Evolutionary conservation across 78 protist species (phyloP), one percentile per base, ranked within the genome.

Genomic region (Dictyostelium intermedium): DNA sequence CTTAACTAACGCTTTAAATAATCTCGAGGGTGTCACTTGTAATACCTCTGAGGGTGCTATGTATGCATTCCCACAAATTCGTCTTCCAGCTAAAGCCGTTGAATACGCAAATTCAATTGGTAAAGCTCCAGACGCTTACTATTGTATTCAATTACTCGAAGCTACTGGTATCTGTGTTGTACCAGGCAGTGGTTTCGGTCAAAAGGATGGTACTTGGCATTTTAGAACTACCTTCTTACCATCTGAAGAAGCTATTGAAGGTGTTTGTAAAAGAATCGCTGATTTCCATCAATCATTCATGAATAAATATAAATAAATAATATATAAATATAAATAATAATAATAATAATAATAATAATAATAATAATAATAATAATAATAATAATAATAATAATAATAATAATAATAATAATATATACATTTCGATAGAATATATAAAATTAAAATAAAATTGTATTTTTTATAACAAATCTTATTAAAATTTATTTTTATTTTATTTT

Each of bases 191-290:
- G 99, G 99, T 10, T 99, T 99, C 89, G 98, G 96, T 25, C 99
- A 99, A 91, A 39, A 14, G 35, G 97, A 87, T 8, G 99, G 99
- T 13, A 99, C 99, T 47, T 98, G 60, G 80, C 99, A 99, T 91
- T 98, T 99, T 95, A 96, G 99, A 45, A 97, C 98, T 20, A 98
- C 99, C 53, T 98, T 99, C 97, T 91, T 99, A 10, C 99, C 99
- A 2, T 95, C 96, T 5, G 99, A 99, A 92, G 97, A 98, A 45
- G 81, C 96, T 27, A 95, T 99, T 80, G 98, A 92, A 80, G 91
- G 43, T 13, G 98, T 99, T 32, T 69, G 96, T 30, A 91, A 56
- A 2, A 41, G 35, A 32, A 70, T 98, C 7, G 89, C 85, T 18
- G 76, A 83, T 32, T 98, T 97, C 97, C 98, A 98, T 85, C 25